Percentiles rank a stretch among this genome's conserved stretches.
These are phyloP conservation scores for Lichtheimia corymbifera DNA, from an alignment of 371 early-diverging fungal genomes.

Conservation along the genomic window DNA sequence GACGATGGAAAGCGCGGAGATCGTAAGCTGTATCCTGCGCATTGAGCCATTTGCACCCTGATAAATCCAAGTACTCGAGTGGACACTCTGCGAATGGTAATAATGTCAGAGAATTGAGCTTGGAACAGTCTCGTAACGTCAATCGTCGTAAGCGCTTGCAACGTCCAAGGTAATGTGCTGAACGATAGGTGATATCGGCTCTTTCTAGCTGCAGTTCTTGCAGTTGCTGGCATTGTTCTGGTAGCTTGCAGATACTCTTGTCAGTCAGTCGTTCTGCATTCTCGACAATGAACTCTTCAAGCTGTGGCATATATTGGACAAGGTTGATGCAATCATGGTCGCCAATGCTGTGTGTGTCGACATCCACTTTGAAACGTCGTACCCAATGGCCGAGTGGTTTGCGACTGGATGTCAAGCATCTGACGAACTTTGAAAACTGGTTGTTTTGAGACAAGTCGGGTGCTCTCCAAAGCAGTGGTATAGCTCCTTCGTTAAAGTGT, in stretches of 20 bases:
- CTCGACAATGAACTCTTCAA: slow-evolving; percentile 31
- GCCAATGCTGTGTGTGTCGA: slow-evolving; percentile 3
- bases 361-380: slow-evolving; percentile 12
- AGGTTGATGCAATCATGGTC: slow-evolving; percentile 28
- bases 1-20: slow-evolving; percentile 20
- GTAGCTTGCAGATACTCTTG: slow-evolving; percentile 30
- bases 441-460: slow-evolving; percentile 7
- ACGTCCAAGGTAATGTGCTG: slow-evolving; percentile 35
- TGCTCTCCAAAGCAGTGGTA: slow-evolving; percentile 24
- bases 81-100: slow-evolving; percentile 36
- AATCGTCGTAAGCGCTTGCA: slow-evolving; percentile 18
- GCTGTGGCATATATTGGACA: slow-evolving; percentile 27
- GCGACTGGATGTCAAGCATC: slow-evolving; percentile 5
- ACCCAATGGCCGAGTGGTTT: slow-evolving; percentile 15
- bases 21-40: slow-evolving; percentile 46
- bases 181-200: slow-evolving; percentile 34
- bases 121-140: slow-evolving; percentile 29
- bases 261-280: slow-evolving; percentile 36
- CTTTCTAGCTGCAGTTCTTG: slow-evolving; percentile 29
- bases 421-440: slow-evolving; percentile 6
- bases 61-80: slow-evolving; percentile 37
- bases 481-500: slow-evolving; percentile 19
- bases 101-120: slow-evolving; percentile 28
- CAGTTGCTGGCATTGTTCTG: slow-evolving; percentile 26
- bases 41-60: slow-evolving; percentile 44